Percentiles rank a stretch among this genome's conserved stretches.
Conservation (phyloP, 2,329 filamentous ascomycete genomes). For the Teratosphaeria viscida region DNA sequence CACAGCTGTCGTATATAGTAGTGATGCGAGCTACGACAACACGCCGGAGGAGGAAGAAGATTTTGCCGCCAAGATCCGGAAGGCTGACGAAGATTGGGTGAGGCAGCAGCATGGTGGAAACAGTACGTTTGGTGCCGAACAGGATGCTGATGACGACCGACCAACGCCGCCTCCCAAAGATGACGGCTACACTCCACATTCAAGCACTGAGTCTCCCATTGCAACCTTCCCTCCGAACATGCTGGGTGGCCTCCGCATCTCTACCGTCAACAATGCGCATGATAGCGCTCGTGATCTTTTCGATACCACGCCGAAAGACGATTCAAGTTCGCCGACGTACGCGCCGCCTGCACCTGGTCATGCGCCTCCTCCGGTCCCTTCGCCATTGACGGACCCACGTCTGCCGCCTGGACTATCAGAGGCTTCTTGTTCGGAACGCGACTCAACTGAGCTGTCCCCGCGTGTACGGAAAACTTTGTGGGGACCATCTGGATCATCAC, state of each 20-base stretch:
- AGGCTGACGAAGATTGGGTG: conserved; percentile 24
- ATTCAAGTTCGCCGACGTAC: conserved; percentile 11
- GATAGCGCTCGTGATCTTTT: conserved; percentile 8
- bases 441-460: conserved; percentile 21
- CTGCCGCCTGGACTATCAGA: conserved; percentile 17
- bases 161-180: conserved; percentile 34
- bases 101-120: conserved; percentile 18
- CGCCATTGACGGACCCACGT: neutral
- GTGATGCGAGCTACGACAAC: conserved; percentile 10
- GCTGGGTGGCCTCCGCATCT: conserved; percentile 17
- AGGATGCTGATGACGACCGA: conserved; percentile 17
- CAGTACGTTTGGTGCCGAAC: conserved; percentile 8
- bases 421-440: conserved; percentile 15
- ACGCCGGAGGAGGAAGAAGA: conserved; percentile 14
- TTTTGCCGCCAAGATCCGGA: conserved; percentile 20
- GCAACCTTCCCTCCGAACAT: conserved; percentile 11
- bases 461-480: conserved; percentile 14
- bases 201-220: conserved; percentile 19
- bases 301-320: conserved; percentile 6
- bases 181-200: conserved; percentile 26
- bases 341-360: conserved; percentile 33
- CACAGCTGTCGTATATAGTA: conserved; percentile 21
- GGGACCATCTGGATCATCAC: conserved; percentile 20
- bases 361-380: conserved; percentile 37
- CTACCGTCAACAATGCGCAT: conserved; percentile 15